Evolutionary conservation across 441 rosid species (phyloP).

Genomic region (Pelargonium citronellum): DNA sequence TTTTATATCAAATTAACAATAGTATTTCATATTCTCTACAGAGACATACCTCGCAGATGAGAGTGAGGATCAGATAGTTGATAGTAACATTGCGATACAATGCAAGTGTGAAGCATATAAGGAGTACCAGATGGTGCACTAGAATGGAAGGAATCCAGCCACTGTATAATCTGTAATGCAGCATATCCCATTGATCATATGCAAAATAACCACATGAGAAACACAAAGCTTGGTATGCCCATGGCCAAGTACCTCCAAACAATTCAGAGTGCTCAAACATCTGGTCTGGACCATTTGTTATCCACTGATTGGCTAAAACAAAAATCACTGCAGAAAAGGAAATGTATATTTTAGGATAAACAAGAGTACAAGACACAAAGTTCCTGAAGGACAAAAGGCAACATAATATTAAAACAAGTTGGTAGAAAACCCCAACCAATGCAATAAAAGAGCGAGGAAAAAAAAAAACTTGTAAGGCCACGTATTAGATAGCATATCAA

Average conservation of each 20-base stretch:
- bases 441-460: no score
- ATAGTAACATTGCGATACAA: constrained; percentile 69
- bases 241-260: constrained; percentile 60
- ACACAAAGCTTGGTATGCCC: constrained; percentile 78
- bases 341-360: constrained; percentile 13
- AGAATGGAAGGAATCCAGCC: constrained; percentile 77
- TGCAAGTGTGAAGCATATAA: constrained; percentile 81
- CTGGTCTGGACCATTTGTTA: constrained; percentile 33
- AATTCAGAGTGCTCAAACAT: constrained; percentile 73
- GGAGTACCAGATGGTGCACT: constrained; percentile 74
- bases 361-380: constrained; percentile 2
- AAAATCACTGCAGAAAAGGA: constrained; percentile 53
- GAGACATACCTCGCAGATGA: constrained; percentile 71
- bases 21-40: neutral
- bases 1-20: no score
- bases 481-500: no score
- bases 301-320: constrained; percentile 51
- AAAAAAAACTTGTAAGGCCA: no score
- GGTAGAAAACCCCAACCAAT: no score
- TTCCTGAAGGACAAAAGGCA: neutral
- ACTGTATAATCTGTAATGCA: constrained; percentile 58
- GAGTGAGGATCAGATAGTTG: constrained; percentile 83
- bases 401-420: no score
- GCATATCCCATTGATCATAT: constrained; percentile 93
- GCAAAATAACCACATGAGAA: constrained; percentile 92